Base-by-base conservation (phyloP, 768 basidiomycete genomes). In the Leucosporidium creatinivorum region DNA sequence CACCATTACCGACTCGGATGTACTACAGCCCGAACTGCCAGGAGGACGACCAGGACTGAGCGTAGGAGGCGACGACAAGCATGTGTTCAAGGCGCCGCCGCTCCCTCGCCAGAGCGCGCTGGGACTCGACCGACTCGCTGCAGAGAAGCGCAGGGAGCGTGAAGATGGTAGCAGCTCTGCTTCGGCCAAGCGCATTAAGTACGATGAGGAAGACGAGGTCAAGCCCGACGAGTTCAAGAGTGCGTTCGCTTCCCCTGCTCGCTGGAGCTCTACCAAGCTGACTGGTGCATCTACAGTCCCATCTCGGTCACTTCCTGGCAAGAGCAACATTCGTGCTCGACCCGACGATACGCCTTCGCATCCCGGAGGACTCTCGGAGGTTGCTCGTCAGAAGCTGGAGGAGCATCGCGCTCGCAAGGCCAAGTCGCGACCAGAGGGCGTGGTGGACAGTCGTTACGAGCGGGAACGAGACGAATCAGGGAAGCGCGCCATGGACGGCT, bases 331-430 rank as follows among this genome's bases (percentile, higher is more conserved):
- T 3, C 84, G 94, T 8, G 86, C 89, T 68, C 81, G 89, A 67
- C 89, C 86, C 0, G 88, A 88, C 73, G 94, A 96, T 72, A 98
- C 94, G 0, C 94, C 94, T 0, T 94, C 93, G 25, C 89, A 93
- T 76, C 87, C 90, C 4, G 89, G 90, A 48, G 94, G 94, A 21
- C 80, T 99, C 25, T 89, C 91, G 1, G 88, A 90, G 31, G 80
- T 81, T 1, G 91, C 87, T 19, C 81, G 87, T 25, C 81, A 83
- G 70, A 80, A 84, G 66, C 79, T 97, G 33, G 91, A 93, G 65
- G 93, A 93, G 70, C 79, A 91, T 74, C 82, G 89, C 66, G 82
- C 82, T 68, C 84, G 83, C 66, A 81, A 84, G 66, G 89, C 92
- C 36, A 86, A 83, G 74, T 86, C 87, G 74, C 80, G 82, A 79